Conservation (phyloP, 2,329 filamentous ascomycete species). For the Calonectria henricotiae region DNA sequence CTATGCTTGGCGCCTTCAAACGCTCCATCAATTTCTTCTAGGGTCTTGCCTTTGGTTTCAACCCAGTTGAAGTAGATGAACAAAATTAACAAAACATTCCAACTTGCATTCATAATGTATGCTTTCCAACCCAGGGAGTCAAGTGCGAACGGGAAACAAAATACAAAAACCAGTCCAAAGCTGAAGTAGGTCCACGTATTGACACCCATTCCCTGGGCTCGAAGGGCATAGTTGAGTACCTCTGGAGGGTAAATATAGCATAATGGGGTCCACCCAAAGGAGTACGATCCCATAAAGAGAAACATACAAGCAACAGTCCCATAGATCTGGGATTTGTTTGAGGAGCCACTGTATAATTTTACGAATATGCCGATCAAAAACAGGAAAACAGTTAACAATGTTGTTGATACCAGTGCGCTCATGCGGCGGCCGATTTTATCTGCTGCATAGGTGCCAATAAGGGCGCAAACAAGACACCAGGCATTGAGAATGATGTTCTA, state of each 20-base stretch:
- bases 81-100: background rate
- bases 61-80: slow-evolving; percentile 47
- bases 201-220: slow-evolving; percentile 56
- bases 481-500: slow-evolving; percentile 67
- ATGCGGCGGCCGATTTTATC: slow-evolving; percentile 43
- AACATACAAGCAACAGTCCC: slow-evolving; percentile 65
- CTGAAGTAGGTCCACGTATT: slow-evolving; percentile 41
- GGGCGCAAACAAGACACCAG: slow-evolving; percentile 63
- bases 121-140: slow-evolving; percentile 48
- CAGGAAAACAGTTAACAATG: slow-evolving; percentile 4
- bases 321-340: slow-evolving; percentile 55
- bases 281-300: slow-evolving; percentile 67
- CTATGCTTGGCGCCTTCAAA: slow-evolving; percentile 43
- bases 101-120: slow-evolving; percentile 51
- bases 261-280: slow-evolving; percentile 54
- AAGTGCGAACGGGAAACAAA: slow-evolving; percentile 44
- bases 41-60: slow-evolving; percentile 44
- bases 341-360: slow-evolving; percentile 46
- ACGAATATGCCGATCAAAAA: slow-evolving; percentile 12
- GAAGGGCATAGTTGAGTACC: slow-evolving; percentile 65
- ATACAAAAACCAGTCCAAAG: slow-evolving; percentile 36
- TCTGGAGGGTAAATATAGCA: slow-evolving; percentile 64
- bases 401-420: slow-evolving; percentile 4
- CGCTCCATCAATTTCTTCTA: slow-evolving; percentile 48
- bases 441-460: slow-evolving; percentile 62